phyloP scores from a whole-genome alignment of 441 rosid species.

The Euphorbia corollata region DNA sequence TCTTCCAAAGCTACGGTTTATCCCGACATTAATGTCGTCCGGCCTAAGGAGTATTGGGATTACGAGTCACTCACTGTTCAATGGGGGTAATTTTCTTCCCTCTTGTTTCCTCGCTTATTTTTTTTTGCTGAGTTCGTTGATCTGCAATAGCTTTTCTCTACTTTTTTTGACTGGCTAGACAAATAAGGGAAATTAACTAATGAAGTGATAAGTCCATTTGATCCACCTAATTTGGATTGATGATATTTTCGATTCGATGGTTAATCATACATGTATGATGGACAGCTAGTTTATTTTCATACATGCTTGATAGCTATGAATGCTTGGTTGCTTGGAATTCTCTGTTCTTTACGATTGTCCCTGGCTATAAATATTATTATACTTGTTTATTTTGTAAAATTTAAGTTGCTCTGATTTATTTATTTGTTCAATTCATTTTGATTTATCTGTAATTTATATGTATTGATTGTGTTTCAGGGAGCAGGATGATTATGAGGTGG shows the following conservation, averaged over 20 bases:
- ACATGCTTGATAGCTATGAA: neutral
- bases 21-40: slow-evolving; percentile 67
- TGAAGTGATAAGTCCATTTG: neutral
- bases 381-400: neutral
- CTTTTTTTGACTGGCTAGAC: neutral
- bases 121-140: neutral
- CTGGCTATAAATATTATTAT: neutral
- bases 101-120: neutral
- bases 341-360: neutral
- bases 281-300: neutral
- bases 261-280: neutral
- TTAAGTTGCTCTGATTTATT: no score
- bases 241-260: neutral
- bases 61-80: slow-evolving; percentile 89
- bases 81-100: slow-evolving; percentile 60
- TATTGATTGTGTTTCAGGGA: slow-evolving; percentile 42
- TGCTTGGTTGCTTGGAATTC: neutral
- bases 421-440: neutral
- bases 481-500: slow-evolving; percentile 96
- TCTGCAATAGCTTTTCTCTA: neutral
- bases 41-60: slow-evolving; percentile 93
- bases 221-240: neutral
- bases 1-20: slow-evolving; percentile 95
- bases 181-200: no score
- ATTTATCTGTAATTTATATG: slow-evolving; percentile 2